phyloP scores from a whole-genome alignment of 2,329 filamentous ascomycete species.

The Phialemoniopsis sp. region DNA sequence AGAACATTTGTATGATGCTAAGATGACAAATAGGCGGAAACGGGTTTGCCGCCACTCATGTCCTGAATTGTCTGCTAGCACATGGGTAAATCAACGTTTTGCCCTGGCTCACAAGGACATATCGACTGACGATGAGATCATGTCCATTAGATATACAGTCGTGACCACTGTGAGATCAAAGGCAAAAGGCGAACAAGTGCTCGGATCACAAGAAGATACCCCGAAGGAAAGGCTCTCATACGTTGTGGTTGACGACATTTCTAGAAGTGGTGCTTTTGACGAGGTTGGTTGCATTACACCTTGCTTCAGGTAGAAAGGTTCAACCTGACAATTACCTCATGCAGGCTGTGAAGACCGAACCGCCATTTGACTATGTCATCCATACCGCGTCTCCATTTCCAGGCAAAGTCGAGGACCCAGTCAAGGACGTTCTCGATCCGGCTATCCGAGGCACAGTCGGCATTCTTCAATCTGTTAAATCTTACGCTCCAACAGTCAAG shows the following conservation, averaged over 20 bases:
- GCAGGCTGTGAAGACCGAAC: conserved; percentile 27
- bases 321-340: no score
- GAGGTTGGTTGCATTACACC: conserved; percentile 28
- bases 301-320: no score
- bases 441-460: conserved; percentile 42
- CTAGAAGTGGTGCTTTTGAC: conserved; percentile 62
- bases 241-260: conserved; percentile 66
- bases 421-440: conserved; percentile 41
- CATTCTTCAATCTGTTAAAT: conserved; percentile 37
- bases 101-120: conserved; percentile 41
- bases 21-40: conserved; percentile 27
- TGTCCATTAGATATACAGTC: conserved; percentile 23
- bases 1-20: background rate
- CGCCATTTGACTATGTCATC: conserved; percentile 65
- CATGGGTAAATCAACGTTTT: conserved; percentile 18
- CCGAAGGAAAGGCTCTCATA: conserved; percentile 35
- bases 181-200: conserved; percentile 34
- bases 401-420: conserved; percentile 48
- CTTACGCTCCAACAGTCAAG: conserved; percentile 45
- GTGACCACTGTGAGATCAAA: conserved; percentile 36
- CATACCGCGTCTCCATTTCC: conserved; percentile 71
- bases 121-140: conserved; percentile 1
- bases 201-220: conserved; percentile 28
- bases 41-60: conserved; percentile 43
- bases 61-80: conserved; percentile 35